phyloP scores from a whole-genome alignment of 1,284 basidiomycete species.

The Golubevia pallescens region DNA sequence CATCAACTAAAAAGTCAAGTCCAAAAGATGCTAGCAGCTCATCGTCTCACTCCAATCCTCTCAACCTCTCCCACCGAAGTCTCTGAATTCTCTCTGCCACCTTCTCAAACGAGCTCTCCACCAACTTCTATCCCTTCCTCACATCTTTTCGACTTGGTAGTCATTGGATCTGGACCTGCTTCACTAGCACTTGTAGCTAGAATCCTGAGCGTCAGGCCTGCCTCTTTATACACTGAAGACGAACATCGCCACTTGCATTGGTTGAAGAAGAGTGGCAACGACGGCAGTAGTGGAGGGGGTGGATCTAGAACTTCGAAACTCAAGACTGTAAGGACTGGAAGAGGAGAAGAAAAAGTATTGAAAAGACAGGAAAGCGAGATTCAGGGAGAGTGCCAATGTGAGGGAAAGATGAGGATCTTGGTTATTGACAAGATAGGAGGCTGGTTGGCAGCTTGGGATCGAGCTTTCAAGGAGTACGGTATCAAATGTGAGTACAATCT shows the following conservation, averaged over 20 bases:
- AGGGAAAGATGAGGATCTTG: slow-evolving; percentile 33
- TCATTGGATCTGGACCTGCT: slow-evolving; percentile 51
- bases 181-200: slow-evolving; percentile 39
- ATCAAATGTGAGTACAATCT: slow-evolving; percentile 23
- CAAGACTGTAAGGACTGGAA: neutral
- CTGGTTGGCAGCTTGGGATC: slow-evolving; percentile 39
- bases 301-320: neutral
- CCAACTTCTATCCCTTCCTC: neutral
- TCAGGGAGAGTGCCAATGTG: slow-evolving; percentile 14
- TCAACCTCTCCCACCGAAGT: neutral
- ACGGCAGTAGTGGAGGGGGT: too few relatives aligned
- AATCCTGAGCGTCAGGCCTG: slow-evolving; percentile 45
- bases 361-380: too few relatives aligned
- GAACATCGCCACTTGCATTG: slow-evolving; percentile 54
- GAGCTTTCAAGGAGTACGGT: slow-evolving; percentile 30
- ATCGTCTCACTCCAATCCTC: neutral
- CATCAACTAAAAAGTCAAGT: too few relatives aligned
- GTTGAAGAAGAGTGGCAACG: slow-evolving; percentile 22
- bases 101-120: neutral
- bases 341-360: neutral
- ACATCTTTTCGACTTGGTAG: slow-evolving; percentile 38
- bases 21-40: neutral
- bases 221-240: slow-evolving; percentile 54
- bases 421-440: slow-evolving; percentile 46
- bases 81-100: neutral